Evolutionary conservation across 805 yeast species (phyloP).

Genomic region (Barnettozyma populi): DNA sequence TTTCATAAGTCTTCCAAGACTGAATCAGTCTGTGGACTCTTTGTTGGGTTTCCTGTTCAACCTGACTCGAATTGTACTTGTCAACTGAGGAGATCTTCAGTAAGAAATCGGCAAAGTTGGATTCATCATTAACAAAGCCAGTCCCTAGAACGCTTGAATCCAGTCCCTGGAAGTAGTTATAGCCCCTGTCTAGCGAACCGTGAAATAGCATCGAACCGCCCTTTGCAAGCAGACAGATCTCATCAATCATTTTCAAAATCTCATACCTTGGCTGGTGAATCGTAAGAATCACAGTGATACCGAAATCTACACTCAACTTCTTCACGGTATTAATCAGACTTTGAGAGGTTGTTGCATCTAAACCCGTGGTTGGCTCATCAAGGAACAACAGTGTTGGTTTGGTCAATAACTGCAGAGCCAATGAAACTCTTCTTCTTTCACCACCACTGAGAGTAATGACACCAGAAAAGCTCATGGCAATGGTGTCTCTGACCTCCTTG

Average conservation of each 20-base stretch:
- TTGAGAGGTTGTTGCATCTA: slow-evolving; percentile 74
- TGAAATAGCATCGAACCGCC: slow-evolving; percentile 49
- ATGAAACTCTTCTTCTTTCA: slow-evolving; percentile 69
- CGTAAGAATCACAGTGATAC: slow-evolving; percentile 68
- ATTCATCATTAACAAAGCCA: slow-evolving; percentile 20
- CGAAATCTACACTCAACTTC: slow-evolving; percentile 46
- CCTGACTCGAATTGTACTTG: slow-evolving; percentile 29
- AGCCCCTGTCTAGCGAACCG: slow-evolving; percentile 37
- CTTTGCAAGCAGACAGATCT: slow-evolving; percentile 60
- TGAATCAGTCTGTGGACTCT: slow-evolving; percentile 24
- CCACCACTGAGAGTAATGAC: slow-evolving; percentile 69
- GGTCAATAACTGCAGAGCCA: slow-evolving; percentile 71
- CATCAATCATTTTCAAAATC: slow-evolving; percentile 63
- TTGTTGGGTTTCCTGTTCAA: slow-evolving; percentile 28
- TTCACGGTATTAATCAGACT: slow-evolving; percentile 57
- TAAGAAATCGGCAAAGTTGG: slow-evolving; percentile 58
- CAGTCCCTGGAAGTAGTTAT: slow-evolving; percentile 46
- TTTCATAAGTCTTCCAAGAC: slow-evolving; percentile 13
- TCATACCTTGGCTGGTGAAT: slow-evolving; percentile 85
- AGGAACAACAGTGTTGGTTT: slow-evolving; percentile 72
- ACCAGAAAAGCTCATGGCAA: slow-evolving; percentile 37
- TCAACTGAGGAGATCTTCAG: slow-evolving; percentile 57
- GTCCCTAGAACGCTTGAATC: slow-evolving; percentile 41
- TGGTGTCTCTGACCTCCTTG: slow-evolving; percentile 54
- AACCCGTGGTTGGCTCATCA: slow-evolving; percentile 87